Evolutionary conservation across 1,284 basidiomycete species (phyloP).

Genomic region (Pseudozyma tsukubaensis): DNA sequence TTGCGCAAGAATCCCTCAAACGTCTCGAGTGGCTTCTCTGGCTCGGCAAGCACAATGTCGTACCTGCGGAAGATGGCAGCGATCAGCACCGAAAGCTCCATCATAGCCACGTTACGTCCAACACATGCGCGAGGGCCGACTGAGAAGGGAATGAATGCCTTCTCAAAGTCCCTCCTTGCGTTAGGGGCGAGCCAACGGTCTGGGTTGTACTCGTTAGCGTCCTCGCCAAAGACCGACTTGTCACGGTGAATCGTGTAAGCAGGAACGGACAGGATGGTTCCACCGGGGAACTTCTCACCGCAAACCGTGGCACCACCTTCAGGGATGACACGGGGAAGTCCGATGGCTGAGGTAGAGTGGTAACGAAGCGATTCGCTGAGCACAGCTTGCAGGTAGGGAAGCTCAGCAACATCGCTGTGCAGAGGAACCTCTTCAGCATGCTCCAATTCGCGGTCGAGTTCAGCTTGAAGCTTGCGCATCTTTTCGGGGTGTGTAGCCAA

Average conservation of each 20-base stretch:
- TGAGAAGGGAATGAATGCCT: conserved; percentile 61
- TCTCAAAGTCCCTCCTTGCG: conserved; percentile 53
- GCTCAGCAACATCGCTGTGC: conserved; percentile 52
- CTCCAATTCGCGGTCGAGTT: conserved; percentile 76
- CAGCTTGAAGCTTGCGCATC: conserved; percentile 79
- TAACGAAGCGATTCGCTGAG: conserved; percentile 84
- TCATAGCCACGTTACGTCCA: conserved; percentile 60
- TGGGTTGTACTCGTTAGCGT: conserved; percentile 77
- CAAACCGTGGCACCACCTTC: conserved; percentile 50
- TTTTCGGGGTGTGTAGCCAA: conserved; percentile 77
- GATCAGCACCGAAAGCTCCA: conserved; percentile 56
- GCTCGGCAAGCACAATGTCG: conserved; percentile 57
- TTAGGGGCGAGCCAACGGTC: conserved; percentile 81
- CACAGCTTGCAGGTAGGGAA: conserved; percentile 76
- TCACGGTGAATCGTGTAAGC: conserved; percentile 82
- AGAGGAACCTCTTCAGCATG: conserved; percentile 59
- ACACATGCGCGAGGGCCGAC: conserved; percentile 63
- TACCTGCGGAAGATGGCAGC: conserved; percentile 56
- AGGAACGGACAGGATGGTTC: conserved; percentile 70
- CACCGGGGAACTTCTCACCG: conserved; percentile 75
- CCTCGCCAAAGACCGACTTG: conserved; percentile 78
- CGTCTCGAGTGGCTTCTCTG: conserved; percentile 49
- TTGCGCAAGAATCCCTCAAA: conserved; percentile 63
- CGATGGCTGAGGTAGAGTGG: conserved; percentile 80
- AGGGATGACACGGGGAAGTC: conserved; percentile 72